These are phyloP conservation scores for Leishmania aethiopica DNA, from an alignment of 208 protist genomes.

Conservation along the genomic window DNA sequence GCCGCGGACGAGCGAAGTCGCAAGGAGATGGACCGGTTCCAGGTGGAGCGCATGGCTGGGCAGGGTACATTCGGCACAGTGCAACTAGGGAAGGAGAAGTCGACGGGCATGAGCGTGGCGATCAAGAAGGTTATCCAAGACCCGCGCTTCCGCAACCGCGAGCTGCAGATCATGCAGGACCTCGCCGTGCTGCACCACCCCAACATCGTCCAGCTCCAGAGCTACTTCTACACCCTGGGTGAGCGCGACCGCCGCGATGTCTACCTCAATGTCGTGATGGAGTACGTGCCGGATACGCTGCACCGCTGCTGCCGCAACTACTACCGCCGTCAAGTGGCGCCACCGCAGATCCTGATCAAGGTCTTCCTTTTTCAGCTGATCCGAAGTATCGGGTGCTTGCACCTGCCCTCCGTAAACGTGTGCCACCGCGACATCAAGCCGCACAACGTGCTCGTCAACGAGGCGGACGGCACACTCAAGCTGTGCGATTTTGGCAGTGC, in stretches of 20 bases:
- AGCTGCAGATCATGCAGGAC: constrained; percentile 94
- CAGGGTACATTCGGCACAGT: constrained; percentile 98
- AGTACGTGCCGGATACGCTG: constrained; percentile 99
- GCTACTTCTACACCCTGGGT: constrained; percentile 97
- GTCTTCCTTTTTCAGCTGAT: constrained; percentile 89
- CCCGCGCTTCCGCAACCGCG: constrained; percentile 98
- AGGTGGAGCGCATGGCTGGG: constrained; percentile 93
- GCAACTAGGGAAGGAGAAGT: constrained; percentile 89
- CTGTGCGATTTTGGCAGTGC: constrained; percentile 99
- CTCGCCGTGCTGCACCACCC: constrained; percentile 88
- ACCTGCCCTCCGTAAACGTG: constrained; percentile 88
- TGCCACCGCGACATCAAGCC: constrained; percentile 99
- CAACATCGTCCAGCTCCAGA: constrained; percentile 95
- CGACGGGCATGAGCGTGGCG: constrained; percentile 64
- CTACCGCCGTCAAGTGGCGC: constrained; percentile 82
- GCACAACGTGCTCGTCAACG: constrained; percentile 99
- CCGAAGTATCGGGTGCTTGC: constrained; percentile 96
- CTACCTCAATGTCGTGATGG: constrained; percentile 99
- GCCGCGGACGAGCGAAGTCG: constrained; percentile 71
- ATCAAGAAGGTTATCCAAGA: constrained; percentile 97
- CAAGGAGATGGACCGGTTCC: constrained; percentile 88
- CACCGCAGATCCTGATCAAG: constrained; percentile 80
- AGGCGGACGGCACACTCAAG: constrained; percentile 93
- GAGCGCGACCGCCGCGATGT: constrained; percentile 95
- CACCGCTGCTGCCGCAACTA: constrained; percentile 96